Percentiles rank a stretch among this genome's conserved stretches.
These are phyloP conservation scores for Domatiomyces globalis DNA, from an alignment of 2,329 filamentous ascomycete genomes.

Conservation along the genomic window DNA sequence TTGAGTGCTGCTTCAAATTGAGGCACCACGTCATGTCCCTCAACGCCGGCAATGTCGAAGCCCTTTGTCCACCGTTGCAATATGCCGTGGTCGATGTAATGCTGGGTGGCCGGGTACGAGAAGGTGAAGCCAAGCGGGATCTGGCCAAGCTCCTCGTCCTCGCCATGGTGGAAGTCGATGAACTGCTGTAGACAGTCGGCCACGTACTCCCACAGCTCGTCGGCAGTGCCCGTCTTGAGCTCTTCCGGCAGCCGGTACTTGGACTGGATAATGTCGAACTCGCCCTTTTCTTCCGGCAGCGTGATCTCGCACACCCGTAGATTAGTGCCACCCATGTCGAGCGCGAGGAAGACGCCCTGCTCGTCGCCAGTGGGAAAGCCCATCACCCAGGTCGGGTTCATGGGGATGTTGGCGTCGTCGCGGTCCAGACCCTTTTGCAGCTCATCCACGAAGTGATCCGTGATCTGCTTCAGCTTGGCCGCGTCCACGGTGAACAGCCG, in stretches of 20 bases:
- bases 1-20: conserved; percentile 68
- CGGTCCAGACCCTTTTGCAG: conserved; percentile 73
- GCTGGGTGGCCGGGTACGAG: conserved; percentile 84
- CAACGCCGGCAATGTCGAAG: conserved; percentile 83
- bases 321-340: conserved; percentile 96
- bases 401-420: conserved; percentile 90
- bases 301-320: conserved; percentile 87
- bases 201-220: conserved; percentile 90
- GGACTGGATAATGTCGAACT: conserved; percentile 89
- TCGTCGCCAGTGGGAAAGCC: conserved; percentile 74
- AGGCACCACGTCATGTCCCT: conserved; percentile 79
- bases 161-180: conserved; percentile 63
- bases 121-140: conserved; percentile 86
- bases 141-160: conserved; percentile 44
- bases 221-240: conserved; percentile 68
- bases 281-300: conserved; percentile 70
- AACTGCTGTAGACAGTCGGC: conserved; percentile 87
- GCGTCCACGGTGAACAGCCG: conserved; percentile 65
- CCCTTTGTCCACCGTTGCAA: conserved; percentile 96
- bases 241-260: conserved; percentile 93
- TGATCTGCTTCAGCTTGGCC: conserved; percentile 75
- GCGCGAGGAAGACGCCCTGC: conserved; percentile 70
- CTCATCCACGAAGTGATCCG: conserved; percentile 76
- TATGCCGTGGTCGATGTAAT: conserved; percentile 84
- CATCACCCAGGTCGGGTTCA: conserved; percentile 98